A percentile compares a stretch with the other conserved stretches of the same genome.
Conservation (phyloP, 345 rosid species). For the Lepidium africanum region DNA sequence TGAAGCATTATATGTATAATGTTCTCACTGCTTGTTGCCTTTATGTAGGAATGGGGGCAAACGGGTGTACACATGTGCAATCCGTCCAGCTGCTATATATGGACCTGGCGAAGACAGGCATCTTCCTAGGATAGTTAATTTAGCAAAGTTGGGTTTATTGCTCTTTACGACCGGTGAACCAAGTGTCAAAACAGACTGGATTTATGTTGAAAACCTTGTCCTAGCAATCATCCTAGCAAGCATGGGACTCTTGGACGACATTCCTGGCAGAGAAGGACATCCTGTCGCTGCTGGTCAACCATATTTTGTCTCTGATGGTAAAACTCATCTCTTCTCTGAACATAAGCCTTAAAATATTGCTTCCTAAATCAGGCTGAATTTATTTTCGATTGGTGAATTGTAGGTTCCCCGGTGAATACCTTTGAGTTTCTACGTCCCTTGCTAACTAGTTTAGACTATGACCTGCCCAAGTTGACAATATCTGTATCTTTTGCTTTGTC, state of each 20-base stretch:
- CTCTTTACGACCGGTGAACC: constrained; percentile 59
- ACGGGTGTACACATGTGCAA: constrained; percentile 60
- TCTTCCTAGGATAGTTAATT: constrained; percentile 70
- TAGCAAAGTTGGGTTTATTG: constrained; percentile 61
- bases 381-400: neutral
- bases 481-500: constrained; percentile 49
- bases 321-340: neutral
- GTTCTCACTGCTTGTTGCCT: neutral
- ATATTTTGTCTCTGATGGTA: constrained; percentile 94
- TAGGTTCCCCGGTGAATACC: constrained; percentile 79
- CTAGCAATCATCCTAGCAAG: constrained; percentile 73
- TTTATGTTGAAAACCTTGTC: constrained; percentile 81
- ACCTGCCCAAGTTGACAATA: constrained; percentile 50
- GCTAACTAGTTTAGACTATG: constrained; percentile 64
- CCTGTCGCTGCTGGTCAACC: constrained; percentile 92
- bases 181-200: constrained; percentile 78
- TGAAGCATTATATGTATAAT: neutral
- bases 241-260: constrained; percentile 85
- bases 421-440: constrained; percentile 76
- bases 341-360: neutral
- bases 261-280: constrained; percentile 56
- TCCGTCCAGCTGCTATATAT: constrained; percentile 93
- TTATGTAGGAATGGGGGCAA: constrained; percentile 47
- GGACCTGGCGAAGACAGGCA: constrained; percentile 96
- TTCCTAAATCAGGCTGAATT: neutral